Evolutionary conservation across 2,329 filamentous ascomycete genomes (phyloP), one percentile per base, ranked within the genome.

Genomic region (Ceratocystis huliohia): DNA sequence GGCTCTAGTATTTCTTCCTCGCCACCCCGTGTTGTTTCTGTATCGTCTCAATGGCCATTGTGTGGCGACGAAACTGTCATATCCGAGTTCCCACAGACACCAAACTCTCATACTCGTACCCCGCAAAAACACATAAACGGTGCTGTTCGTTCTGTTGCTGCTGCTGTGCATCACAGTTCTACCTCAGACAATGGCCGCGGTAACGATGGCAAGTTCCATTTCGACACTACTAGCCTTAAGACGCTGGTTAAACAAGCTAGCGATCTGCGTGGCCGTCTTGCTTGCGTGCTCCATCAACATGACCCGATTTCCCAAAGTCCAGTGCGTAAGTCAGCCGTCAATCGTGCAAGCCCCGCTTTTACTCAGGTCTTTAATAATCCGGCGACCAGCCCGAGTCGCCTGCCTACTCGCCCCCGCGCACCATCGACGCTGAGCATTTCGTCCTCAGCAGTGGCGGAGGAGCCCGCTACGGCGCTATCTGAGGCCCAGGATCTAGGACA

Each of bases 211-310:
- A 81, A 81, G 74, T 80, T 87, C 71, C 85, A 86, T 67, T 88
- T 88, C 69, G 85, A 87, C 72, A 87, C 85, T 4, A 86, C 86
- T 69, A 87, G 83, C 73, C 78, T 88, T n/a, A 84, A 83, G 70
- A 82, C 84, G 71, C 76, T 88, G 65, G 85, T 88, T 46, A 84
- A 83, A 72, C 79, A 84, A 67, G 85, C 85, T 1, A 80, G 82
- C 33, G 81, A 82, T 66, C 74, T 88, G 44, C 80, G 82, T 33
- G 83, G 86, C 69, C 76, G 78, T 3, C 75, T 88, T 25, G 84
- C 84, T 0, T 84, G 87, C 65, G 73, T 83, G 4, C 78, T 88
- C 61, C 82, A 84, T 61, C 79, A 78, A 64, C 82, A 80, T 48
- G 84, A 88, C 70, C 78, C 83, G 33, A 77, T 83, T 63, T 81